Evolutionary conservation across 129 eudicot species (phyloP), one percentile per base, ranked within the genome.

Genomic region (Calendula officinalis): DNA sequence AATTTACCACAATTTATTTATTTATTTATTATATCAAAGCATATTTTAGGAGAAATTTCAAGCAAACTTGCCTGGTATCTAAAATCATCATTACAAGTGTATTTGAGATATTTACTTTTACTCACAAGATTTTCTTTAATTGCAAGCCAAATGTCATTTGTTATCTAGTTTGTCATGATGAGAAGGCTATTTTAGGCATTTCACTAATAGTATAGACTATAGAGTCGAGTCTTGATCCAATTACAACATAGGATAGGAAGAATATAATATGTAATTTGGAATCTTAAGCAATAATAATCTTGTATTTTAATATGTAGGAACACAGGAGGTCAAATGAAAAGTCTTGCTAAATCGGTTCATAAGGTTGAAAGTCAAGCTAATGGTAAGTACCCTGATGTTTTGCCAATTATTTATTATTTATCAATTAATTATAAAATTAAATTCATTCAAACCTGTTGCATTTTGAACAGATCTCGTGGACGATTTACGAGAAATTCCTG

Each of bases 401-500:
- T 22, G 10, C 4, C 7, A 5, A 51, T 14, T 8, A 22, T 36
- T 30, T 37, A 5, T 7, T 22, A 22, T 6, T 52, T 15, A 8
- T n/a, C 9, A 5, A 16, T 51, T 8, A 4, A 50, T 49, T 17
- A 48, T 46, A 1, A 48, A 48, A n/a, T 12, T 33, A 5, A 22
- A 55, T 32, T 8, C 32, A 32, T 22, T 22, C 30, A 22, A 15
- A 13, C 15, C 2, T 56, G 22, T 46, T 44, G 52, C 58, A 32
- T 15, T 48, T 43, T 22, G 33, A 66, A 41, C 69, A 90, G 97
- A 84, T 77, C 73, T 91, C 61, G 84, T 87, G 90, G 94, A 82
- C 14, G 69, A 77, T 69, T 70, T 91, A 79, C 85, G 97, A 33
- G 95, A 91, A 72, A 82, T 82, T 64, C 90, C 97, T 4, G 90